Conservation (phyloP, 768 basidiomycete species). For the Melanogaster broomeanus region DNA sequence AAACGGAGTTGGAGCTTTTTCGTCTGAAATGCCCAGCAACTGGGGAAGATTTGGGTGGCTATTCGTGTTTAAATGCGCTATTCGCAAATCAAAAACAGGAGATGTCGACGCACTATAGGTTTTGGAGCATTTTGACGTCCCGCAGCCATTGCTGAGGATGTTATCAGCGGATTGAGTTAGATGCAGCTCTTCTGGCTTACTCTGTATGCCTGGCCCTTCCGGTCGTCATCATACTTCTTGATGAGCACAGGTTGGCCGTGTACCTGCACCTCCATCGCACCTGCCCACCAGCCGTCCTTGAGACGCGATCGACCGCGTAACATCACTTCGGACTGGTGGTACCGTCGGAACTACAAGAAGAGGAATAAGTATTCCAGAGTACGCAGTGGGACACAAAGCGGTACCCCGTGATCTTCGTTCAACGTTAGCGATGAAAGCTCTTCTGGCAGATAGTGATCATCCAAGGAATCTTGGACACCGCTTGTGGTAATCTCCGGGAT, state of each 20-base stretch:
- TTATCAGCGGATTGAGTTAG: not conserved
- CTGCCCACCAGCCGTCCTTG: constrained; percentile 51
- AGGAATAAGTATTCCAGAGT: constrained; percentile 4
- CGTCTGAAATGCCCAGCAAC: constrained; percentile 51
- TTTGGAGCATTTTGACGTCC: constrained; percentile 52
- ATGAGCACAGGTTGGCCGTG: constrained; percentile 42
- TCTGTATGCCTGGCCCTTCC: constrained; percentile 31
- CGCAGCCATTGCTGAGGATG: constrained; percentile 44
- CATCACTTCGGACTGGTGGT: constrained; percentile 50
- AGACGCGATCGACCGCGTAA: constrained; percentile 38
- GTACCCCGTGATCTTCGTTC: constrained; percentile 38
- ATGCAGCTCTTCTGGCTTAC: constrained; percentile 18
- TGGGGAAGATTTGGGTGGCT: constrained; percentile 58
- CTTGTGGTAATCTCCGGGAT: constrained; percentile 22
- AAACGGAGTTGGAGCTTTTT: constrained; percentile 47
- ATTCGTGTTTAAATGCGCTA: not conserved
- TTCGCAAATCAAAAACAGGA: not conserved
- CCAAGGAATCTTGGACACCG: constrained; percentile 12
- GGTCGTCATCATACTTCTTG: constrained; percentile 48
- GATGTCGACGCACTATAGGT: constrained; percentile 42
- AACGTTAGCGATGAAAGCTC: constrained; percentile 21
- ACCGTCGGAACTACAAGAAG: constrained; percentile 43
- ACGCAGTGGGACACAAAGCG: no score
- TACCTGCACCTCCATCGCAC: constrained; percentile 41
- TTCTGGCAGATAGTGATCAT: constrained; percentile 23